A percentile compares a stretch with the other conserved stretches of the same genome.
Conservation (phyloP, 2,329 filamentous ascomycete species). For the Fusarium sacchari region DNA sequence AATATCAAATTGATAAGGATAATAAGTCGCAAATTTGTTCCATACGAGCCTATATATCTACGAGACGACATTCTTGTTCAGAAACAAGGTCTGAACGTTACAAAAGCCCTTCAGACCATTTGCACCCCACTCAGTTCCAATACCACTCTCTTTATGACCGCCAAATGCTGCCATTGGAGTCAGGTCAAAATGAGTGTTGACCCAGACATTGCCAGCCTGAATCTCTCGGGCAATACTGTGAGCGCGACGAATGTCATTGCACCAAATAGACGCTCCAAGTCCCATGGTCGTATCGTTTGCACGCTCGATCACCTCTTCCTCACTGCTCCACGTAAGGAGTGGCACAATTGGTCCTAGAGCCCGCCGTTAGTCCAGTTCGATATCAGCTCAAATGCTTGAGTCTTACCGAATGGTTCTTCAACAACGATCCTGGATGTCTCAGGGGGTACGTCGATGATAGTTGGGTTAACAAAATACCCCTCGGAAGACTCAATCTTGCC, state of each 20-base stretch:
- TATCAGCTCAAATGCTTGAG: too few species aligned
- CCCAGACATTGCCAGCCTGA: conserved; percentile 67
- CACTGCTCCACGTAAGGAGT: conserved; percentile 67
- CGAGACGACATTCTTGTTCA: conserved; percentile 21
- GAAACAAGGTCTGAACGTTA: conserved; percentile 38
- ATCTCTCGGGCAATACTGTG: conserved; percentile 63
- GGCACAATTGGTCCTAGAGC: conserved; percentile 65
- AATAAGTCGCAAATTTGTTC: accelerated
- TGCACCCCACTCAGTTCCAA: conserved; percentile 54
- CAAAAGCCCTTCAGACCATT: conserved; percentile 50
- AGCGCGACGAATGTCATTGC: conserved; percentile 36
- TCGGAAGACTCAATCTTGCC: conserved; percentile 37
- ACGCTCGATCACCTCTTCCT: conserved; percentile 66
- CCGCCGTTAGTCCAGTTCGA: accelerated
- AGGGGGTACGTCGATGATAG: conserved; percentile 68
- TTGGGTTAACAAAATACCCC: conserved; percentile 67
- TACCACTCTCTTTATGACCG: conserved; percentile 56
- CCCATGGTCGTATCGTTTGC: conserved; percentile 65
- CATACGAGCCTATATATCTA: neutral
- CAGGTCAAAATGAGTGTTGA: conserved; percentile 65
- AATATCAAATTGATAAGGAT: too few species aligned
- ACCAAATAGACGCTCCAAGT: conserved; percentile 67
- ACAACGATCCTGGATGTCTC: conserved; percentile 65
- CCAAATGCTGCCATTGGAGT: conserved; percentile 51
- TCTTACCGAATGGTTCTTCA: conserved; percentile 60